Base-by-base conservation (phyloP, 805 yeast genomes). In the Suhomyces prunicola region DNA sequence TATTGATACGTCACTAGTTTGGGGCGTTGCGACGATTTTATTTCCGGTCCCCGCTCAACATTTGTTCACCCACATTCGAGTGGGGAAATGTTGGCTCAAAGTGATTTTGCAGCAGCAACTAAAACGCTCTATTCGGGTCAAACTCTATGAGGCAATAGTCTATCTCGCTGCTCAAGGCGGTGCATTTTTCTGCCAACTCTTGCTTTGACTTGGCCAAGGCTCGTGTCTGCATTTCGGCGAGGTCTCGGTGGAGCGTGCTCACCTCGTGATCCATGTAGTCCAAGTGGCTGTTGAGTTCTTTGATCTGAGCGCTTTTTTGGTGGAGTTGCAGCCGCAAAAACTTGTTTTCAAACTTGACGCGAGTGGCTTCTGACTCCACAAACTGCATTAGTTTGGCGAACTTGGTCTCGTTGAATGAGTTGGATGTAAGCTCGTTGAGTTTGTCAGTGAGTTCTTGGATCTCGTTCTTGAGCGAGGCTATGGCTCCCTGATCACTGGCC, bases 311-410 rank as follows among this genome's bases (percentile, higher is more conserved):
- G 6, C 57, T 46, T 41, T 60, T 62, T 26, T 54, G 60, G 1
- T 48, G 44, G 7, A 67, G 31, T 41, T 64, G 57, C 17, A 59
- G 60, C 48, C 63, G 67, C 50, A 74, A 59, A 54, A 60, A 73
- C 52, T 61, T 63, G 51, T 71, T 73, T 54, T 74, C 76, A 57
- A 74, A 74, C 46, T 64, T 61, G 39, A 67, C 57, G 51, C 64
- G 60, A 23, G 51, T 57, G 13, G 68, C 53, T 53, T 74, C 71
- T 10, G 59, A 64, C 36, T 73, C 77, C 19, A 74, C 59, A 47
- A 59, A 74, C 15, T 58, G 57, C 17, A 72, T 59, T 54, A 73
- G 57, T 22, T 69, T 68, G 12, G 57, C 50, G 12, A 69, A 62
- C 19, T 22, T 33, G 17, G 42, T 12, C 6, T 35, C 31, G n/a